phyloP scores from a whole-genome alignment of 2,329 filamentous ascomycete species.

The Emergomyces orientalis region DNA sequence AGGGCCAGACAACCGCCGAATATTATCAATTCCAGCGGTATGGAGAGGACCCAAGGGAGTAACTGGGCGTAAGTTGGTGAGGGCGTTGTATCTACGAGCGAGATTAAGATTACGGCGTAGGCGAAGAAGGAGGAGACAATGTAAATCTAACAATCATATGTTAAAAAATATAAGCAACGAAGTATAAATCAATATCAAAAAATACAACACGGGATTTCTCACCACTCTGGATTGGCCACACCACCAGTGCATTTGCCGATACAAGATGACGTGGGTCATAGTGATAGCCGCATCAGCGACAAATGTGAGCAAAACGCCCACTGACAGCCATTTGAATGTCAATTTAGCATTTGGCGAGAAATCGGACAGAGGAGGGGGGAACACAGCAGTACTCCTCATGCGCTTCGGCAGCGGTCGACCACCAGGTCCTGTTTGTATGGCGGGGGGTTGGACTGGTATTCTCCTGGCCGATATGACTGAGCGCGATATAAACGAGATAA shows the following conservation, averaged over 20 bases:
- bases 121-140: conserved; percentile 76
- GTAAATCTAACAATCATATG: conserved; percentile 56
- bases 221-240: conserved; percentile 69
- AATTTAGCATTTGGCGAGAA: conserved; percentile 60
- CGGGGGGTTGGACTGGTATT: conserved; percentile 38
- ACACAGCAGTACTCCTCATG: conserved; percentile 41
- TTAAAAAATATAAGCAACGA: conserved; percentile 3
- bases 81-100: conserved; percentile 71
- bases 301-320: conserved; percentile 63
- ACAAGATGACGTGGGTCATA: conserved; percentile 61
- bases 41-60: conserved; percentile 63
- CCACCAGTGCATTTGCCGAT: conserved; percentile 64
- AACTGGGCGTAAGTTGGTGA: conserved; percentile 74
- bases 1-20: conserved; percentile 59
- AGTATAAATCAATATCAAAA: conserved; percentile 4
- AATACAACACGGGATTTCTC: conserved; percentile 30
- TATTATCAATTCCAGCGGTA: conserved; percentile 65
- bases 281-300: conserved; percentile 64
- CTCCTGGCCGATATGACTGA: conserved; percentile 48
- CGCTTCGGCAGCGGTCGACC: conserved; percentile 75
- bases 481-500: conserved; percentile 51
- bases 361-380: conserved; percentile 41
- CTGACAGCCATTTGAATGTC: conserved; percentile 66
- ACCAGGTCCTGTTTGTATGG: conserved; percentile 62
- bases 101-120: conserved; percentile 76